Percentiles rank a stretch among this genome's conserved stretches.
Conservation (phyloP, 306 rosid genomes). For the Herpetospermum pedunculosum region DNA sequence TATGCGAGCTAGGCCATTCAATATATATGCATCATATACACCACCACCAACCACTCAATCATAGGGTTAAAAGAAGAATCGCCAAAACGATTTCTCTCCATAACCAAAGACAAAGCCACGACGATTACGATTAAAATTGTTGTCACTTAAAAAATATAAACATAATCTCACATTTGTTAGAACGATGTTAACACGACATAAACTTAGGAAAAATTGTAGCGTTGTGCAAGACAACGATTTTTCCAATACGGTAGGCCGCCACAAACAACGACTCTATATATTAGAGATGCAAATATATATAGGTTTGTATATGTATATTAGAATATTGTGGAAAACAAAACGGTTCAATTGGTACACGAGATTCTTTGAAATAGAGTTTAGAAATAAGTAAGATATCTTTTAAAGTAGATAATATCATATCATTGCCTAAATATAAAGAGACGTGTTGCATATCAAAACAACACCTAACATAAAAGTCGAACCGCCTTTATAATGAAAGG, state of each 20-base stretch:
- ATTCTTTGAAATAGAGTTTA: background rate
- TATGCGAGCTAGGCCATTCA: background rate
- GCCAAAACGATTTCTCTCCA: too few relatives aligned
- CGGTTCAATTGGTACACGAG: too few relatives aligned
- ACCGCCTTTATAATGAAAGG: background rate
- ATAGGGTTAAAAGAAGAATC: background rate
- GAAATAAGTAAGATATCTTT: background rate
- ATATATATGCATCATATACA: background rate
- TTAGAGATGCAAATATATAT: background rate
- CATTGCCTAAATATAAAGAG: background rate
- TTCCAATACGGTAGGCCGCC: too few relatives aligned
- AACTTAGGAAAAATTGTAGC: too few relatives aligned
- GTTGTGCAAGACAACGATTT: too few relatives aligned
- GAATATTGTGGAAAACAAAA: too few relatives aligned
- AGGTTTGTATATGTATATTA: too few relatives aligned
- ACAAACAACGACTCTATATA: too few relatives aligned
- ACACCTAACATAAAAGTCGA: background rate
- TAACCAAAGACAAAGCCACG: too few relatives aligned
- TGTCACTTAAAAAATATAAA: background rate
- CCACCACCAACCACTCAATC: background rate
- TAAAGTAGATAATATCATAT: background rate
- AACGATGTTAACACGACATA: too few relatives aligned
- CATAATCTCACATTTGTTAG: too few relatives aligned
- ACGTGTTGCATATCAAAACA: background rate
- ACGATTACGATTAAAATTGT: too few relatives aligned